Evolutionary conservation across 2,329 filamentous ascomycete species (phyloP).

Genomic region (Colletotrichum sp.): DNA sequence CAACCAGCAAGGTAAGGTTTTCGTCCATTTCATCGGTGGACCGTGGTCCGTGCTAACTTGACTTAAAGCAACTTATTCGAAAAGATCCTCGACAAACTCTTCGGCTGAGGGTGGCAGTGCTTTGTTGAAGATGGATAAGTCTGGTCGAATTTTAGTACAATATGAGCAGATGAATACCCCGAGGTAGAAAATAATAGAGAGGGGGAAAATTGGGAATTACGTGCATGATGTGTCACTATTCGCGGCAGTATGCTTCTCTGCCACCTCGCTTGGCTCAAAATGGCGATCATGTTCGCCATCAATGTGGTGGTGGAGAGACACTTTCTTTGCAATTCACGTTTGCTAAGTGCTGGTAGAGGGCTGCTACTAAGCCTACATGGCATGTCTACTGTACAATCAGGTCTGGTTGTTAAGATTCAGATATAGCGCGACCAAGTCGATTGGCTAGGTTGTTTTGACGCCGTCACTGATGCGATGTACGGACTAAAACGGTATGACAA

Average conservation of each 20-base stretch:
- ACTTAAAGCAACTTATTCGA: neutral
- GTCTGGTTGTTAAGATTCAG: neutral
- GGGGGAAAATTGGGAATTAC: too few species aligned
- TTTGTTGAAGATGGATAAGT: too few species aligned
- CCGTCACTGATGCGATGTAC: fast-evolving
- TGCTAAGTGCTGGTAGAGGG: neutral
- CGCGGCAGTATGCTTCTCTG: fast-evolving
- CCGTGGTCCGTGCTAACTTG: neutral
- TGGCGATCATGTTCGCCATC: fast-evolving
- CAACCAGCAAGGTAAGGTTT: slow-evolving; percentile 53
- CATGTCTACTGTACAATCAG: fast-evolving
- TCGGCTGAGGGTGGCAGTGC: neutral
- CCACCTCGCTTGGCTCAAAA: neutral
- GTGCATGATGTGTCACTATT: neutral
- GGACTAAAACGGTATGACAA: fast-evolving
- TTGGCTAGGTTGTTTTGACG: fast-evolving
- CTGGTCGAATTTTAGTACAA: neutral
- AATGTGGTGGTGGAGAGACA: too few species aligned
- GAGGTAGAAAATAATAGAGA: neutral
- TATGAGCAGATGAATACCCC: neutral
- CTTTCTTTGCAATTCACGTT: too few species aligned
- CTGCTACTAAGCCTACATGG: neutral
- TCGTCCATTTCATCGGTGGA: fast-evolving
- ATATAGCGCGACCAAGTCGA: neutral
- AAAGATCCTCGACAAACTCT: slow-evolving; percentile 4